These are phyloP conservation scores for Neofusicoccum ribis DNA, from an alignment of 2,329 filamentous ascomycete genomes.

Conservation along the genomic window DNA sequence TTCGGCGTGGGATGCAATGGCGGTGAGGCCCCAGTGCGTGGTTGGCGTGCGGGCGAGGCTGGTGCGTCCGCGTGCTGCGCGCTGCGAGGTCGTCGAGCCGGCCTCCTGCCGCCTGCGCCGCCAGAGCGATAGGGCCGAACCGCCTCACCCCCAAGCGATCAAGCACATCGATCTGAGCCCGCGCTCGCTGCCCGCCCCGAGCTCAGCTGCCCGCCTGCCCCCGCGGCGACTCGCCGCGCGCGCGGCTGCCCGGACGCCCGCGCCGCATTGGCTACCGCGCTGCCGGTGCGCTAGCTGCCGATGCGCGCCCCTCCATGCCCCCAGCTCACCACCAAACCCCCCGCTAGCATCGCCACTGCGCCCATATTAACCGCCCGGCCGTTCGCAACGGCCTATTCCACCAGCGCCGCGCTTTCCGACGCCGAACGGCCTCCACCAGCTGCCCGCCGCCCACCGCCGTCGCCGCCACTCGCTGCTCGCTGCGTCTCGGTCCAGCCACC, in stretches of 20 bases:
- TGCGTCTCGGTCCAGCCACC: neutral
- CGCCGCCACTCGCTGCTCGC: neutral
- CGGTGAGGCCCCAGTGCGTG: conserved; percentile 1
- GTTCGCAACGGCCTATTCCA: neutral
- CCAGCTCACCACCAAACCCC: neutral
- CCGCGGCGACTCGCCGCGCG: neutral
- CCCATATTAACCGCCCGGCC: neutral
- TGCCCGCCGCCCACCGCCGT: neutral
- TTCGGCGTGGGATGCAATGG: neutral
- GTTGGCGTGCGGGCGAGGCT: neutral
- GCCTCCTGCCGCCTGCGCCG: neutral
- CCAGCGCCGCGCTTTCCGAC: neutral
- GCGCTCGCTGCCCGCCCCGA: neutral
- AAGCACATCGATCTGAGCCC: neutral
- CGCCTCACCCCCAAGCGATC: neutral
- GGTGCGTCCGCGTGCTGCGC: conserved; percentile 1
- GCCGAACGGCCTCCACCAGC: neutral
- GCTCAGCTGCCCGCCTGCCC: neutral
- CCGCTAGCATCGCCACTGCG: neutral
- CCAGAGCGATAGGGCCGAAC: conserved; percentile 11
- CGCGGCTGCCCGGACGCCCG: too few relatives aligned
- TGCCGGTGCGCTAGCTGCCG: neutral
- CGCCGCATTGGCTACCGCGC: neutral
- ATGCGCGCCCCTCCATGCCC: too few relatives aligned
- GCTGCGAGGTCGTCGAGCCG: neutral